A percentile compares a stretch with the other conserved stretches of the same genome.
phyloP scores from a whole-genome alignment of 2,329 filamentous ascomycete genomes.

The Leptodontidium sp. region DNA sequence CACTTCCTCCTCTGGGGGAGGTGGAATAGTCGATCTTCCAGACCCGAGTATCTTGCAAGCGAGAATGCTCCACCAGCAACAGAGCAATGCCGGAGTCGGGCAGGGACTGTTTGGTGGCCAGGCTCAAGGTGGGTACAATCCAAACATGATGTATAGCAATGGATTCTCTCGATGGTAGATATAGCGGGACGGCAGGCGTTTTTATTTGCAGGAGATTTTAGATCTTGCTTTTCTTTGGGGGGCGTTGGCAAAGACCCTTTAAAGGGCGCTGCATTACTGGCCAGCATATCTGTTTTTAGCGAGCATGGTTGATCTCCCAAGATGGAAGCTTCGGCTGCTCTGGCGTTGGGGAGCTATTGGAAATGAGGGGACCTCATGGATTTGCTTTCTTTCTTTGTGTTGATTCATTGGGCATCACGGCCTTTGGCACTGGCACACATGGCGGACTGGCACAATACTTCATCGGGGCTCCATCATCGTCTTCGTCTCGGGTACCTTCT shows the following conservation, averaged over 20 bases:
- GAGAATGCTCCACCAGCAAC: conserved; percentile 89
- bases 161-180: conserved; percentile 71
- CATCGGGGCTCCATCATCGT: conserved; percentile 73
- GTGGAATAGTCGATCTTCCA: conserved; percentile 96
- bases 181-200: conserved; percentile 38
- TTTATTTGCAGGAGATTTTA: conserved; percentile 39
- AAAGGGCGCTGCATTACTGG: conserved; percentile 45
- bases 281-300: conserved; percentile 53
- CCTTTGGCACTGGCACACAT: conserved; percentile 31
- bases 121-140: conserved; percentile 94
- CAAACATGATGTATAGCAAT: conserved; percentile 81
- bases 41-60: conserved; percentile 99
- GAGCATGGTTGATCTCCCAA: conserved; percentile 55
- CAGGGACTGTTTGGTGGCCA: conserved; percentile 90
- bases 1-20: conserved; percentile 99
- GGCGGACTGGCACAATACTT: conserved; percentile 40
- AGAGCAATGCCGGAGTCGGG: conserved; percentile 83
- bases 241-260: conserved; percentile 44
- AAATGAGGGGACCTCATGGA: conserved; percentile 43
- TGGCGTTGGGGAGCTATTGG: conserved; percentile 45
- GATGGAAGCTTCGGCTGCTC: conserved; percentile 48
- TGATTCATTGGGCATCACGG: conserved; percentile 35
- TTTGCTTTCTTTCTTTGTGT: conserved; percentile 40
- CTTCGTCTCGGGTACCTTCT: conserved; percentile 62
- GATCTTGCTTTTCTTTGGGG: conserved; percentile 46